These are phyloP conservation scores for Ganoderma meredithae DNA, from an alignment of 1,284 basidiomycete species.

Conservation along the genomic window DNA sequence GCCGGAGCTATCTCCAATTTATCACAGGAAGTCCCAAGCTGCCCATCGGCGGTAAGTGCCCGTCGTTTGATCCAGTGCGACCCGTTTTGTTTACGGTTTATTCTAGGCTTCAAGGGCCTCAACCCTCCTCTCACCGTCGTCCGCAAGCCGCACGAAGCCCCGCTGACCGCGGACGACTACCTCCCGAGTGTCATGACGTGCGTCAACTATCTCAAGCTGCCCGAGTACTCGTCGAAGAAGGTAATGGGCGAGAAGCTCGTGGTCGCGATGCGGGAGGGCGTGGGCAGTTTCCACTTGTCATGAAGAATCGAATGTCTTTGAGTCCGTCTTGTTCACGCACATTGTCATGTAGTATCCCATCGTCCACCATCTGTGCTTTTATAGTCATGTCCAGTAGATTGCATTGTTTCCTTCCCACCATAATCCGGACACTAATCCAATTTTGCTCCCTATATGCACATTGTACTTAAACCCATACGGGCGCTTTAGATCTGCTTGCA, in stretches of 20 bases:
- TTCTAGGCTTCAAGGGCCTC: slow-evolving; percentile 91
- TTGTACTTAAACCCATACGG: not conserved
- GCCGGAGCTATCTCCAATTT: slow-evolving; percentile 94
- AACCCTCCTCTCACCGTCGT: slow-evolving; percentile 97
- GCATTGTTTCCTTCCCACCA: slow-evolving; percentile 17
- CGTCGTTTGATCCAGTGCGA: not conserved
- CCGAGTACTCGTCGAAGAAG: slow-evolving; percentile 88
- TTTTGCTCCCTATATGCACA: not conserved
- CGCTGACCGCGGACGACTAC: slow-evolving; percentile 92
- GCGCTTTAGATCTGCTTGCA: not conserved
- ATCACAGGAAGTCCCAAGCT: slow-evolving; percentile 96
- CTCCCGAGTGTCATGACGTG: slow-evolving; percentile 99
- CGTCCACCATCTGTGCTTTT: slow-evolving; percentile 33
- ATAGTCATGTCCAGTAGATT: slow-evolving; percentile 33
- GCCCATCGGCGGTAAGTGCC: slow-evolving; percentile 84
- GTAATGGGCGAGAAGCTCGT: slow-evolving; percentile 84
- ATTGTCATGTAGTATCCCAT: slow-evolving; percentile 27
- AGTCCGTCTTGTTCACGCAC: slow-evolving; percentile 10
- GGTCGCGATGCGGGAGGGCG: slow-evolving; percentile 88
- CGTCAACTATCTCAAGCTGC: slow-evolving; percentile 95
- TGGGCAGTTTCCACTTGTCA: slow-evolving; percentile 95
- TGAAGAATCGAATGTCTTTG: slow-evolving; percentile 47
- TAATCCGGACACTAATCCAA: slow-evolving; percentile 29
- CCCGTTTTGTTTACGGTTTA: slow-evolving; percentile 2
- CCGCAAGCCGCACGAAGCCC: slow-evolving; percentile 93